These are phyloP conservation scores for Aspergillus thermomutatus DNA, from an alignment of 2,329 filamentous ascomycete genomes.

Conservation along the genomic window DNA sequence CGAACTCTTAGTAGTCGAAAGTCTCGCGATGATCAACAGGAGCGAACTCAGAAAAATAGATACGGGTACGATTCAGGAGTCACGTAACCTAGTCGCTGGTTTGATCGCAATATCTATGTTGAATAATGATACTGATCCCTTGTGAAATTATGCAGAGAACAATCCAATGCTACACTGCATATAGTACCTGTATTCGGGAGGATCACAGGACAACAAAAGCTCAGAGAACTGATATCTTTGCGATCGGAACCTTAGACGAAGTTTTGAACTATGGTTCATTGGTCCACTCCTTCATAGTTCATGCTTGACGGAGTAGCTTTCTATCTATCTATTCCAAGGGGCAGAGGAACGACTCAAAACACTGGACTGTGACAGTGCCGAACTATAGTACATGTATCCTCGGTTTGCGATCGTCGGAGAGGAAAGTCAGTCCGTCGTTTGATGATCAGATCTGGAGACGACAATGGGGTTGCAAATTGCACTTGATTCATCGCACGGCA, in stretches of 20 bases:
- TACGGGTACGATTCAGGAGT: not conserved
- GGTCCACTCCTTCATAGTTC: not conserved
- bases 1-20: not conserved
- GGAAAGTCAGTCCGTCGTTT: not conserved
- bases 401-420: not conserved
- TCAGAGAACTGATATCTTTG: not conserved
- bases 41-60: not conserved
- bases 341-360: not conserved
- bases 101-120: not conserved
- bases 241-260: not conserved
- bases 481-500: not conserved
- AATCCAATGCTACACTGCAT: not conserved
- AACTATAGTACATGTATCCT: not conserved
- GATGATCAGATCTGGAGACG: not conserved
- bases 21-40: not conserved
- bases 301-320: not conserved
- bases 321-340: not conserved
- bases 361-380: not conserved
- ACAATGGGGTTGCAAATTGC: not conserved
- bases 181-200: not conserved
- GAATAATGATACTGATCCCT: not conserved
- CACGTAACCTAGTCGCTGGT: not conserved
- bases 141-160: not conserved
- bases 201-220: not conserved
- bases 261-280: not conserved